phyloP scores from a whole-genome alignment of 2,329 filamentous ascomycete genomes.

The Coniochaeta sp. region DNA sequence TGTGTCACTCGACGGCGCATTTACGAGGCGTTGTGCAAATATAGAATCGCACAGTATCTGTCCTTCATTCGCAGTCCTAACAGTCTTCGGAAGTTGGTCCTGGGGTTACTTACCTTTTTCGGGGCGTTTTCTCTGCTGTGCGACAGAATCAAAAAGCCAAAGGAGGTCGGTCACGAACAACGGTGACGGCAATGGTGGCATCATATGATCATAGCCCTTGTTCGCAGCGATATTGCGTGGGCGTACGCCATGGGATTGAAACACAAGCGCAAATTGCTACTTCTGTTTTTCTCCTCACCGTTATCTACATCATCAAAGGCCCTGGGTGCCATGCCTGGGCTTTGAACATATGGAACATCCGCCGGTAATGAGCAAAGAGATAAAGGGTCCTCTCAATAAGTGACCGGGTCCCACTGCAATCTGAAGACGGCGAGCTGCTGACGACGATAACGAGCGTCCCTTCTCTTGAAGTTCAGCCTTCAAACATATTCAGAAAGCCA shows the following conservation, averaged over 20 bases:
- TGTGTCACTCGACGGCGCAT: background rate
- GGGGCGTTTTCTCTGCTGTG: background rate
- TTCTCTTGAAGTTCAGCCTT: too few species aligned
- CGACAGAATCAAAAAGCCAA: background rate
- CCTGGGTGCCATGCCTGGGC: background rate
- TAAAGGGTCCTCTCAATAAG: background rate
- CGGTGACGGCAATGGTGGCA: too few species aligned
- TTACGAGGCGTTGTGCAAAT: background rate
- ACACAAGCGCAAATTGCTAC: background rate
- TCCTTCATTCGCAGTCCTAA: background rate
- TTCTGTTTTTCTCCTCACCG: background rate
- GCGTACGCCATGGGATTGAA: background rate
- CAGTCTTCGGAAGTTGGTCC: background rate
- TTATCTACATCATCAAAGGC: background rate
- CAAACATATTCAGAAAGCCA: too few species aligned
- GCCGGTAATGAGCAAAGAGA: background rate
- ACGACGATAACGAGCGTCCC: background rate
- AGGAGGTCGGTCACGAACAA: too few species aligned
- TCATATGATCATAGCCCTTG: background rate
- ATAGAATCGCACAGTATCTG: background rate
- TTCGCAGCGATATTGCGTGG: background rate
- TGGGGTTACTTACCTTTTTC: background rate
- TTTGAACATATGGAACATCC: background rate
- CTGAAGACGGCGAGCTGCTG: background rate
- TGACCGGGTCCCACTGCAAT: background rate